Base-by-base conservation (phyloP, 2,329 filamentous ascomycete species). In the Falciphora oryzae region DNA sequence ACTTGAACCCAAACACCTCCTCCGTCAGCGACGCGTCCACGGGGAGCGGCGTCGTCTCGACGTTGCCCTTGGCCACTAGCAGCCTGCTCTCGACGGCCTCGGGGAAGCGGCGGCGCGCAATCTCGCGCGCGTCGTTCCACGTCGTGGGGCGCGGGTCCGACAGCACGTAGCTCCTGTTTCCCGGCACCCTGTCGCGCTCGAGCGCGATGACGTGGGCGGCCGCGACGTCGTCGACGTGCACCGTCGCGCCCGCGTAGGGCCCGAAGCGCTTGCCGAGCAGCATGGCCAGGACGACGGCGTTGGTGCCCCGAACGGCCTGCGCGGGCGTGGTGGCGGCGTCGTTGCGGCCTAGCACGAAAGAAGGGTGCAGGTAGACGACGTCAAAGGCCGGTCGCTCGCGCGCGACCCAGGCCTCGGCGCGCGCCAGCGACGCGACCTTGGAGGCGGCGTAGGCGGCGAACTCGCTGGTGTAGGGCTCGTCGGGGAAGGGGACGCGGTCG, bases 201-300 rank as follows among this genome's bases (percentile, higher is more conserved):
- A 79, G 72, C 4, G 77, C 75, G 6, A 68, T 66, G 32, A 79
- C 73, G 63, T 80, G 78, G 7, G 73, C 72, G 31, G 70, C 70
- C 1, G 77, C 76, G 4, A 77, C 75, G 64, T 79, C 76, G 62
- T 78, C 73, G 22, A 77, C 68, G 65, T 78, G 74, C 18, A 78
- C 76, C 11, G 71, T 71, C 22, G 68, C 69, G 27, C 76, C 75
- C 6, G 70, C 67, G 29, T 71, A 68, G 11, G 66, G 64, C 1
- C 69, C 67, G 57, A 68, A 68, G 29, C 67, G 65, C 57, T 71
- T 67, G 16, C 76, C 76, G 10, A 75, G 68, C 27, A 78, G 67
- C 31, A 74, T 71, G 5, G 72, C 73, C 63, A 78, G 69, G 11
- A 77, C 65, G 44, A 74, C 65, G 35, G 69, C 70, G 67, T 78